phyloP scores from a whole-genome alignment of 257 asterid species.

The Prunella vulgaris region DNA sequence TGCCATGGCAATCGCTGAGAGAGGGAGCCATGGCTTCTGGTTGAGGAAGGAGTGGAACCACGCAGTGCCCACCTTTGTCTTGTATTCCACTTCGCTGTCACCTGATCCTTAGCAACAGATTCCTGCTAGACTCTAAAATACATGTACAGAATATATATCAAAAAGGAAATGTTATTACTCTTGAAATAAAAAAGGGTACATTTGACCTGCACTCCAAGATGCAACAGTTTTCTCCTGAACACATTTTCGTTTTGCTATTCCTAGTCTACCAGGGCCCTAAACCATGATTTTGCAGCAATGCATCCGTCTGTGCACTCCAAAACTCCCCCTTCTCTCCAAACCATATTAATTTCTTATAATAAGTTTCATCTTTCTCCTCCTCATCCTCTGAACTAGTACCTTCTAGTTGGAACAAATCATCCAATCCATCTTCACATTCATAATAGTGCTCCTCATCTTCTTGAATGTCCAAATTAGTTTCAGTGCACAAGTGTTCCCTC shows the following conservation, averaged over 20 bases:
- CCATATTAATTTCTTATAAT: slow-evolving; percentile 21
- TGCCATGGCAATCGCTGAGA: slow-evolving; percentile 65
- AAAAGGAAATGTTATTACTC: background rate
- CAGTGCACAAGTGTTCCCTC: slow-evolving; percentile 23
- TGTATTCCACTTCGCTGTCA: slow-evolving; percentile 87
- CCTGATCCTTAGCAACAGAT: no score
- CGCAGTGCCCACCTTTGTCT: slow-evolving; percentile 86
- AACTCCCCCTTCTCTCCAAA: slow-evolving; percentile 36
- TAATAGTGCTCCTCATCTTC: slow-evolving; percentile 29
- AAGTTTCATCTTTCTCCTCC: slow-evolving; percentile 25
- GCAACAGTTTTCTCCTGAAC: background rate
- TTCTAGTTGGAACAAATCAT: slow-evolving; percentile 62
- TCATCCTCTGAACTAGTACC: slow-evolving; percentile 36
- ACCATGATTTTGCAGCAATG: background rate
- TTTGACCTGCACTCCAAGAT: background rate
- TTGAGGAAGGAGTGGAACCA: slow-evolving; percentile 93
- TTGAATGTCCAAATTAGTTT: slow-evolving; percentile 2
- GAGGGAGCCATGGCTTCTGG: slow-evolving; percentile 99
- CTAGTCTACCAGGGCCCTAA: slow-evolving; percentile 58
- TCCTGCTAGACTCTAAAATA: background rate
- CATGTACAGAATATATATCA: background rate
- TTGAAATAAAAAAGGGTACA: background rate
- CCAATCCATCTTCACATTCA: slow-evolving; percentile 61
- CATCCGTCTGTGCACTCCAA: slow-evolving; percentile 50
- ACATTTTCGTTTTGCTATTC: background rate